These are phyloP conservation scores for Eucalyptus microcorys DNA, from an alignment of 345 rosid species.

Conservation along the genomic window DNA sequence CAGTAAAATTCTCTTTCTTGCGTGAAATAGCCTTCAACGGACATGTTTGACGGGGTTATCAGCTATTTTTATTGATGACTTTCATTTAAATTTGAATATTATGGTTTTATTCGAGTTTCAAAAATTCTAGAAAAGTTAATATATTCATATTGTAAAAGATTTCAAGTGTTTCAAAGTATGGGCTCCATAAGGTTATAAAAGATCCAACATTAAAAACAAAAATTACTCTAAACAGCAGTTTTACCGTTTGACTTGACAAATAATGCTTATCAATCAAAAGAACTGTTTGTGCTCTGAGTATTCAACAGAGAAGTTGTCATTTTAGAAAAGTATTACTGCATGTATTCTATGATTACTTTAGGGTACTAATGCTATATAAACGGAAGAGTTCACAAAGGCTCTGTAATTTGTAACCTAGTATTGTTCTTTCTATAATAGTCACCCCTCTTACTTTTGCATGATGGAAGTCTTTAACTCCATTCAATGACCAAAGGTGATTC, in stretches of 20 bases:
- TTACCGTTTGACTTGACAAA: no score
- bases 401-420: not conserved
- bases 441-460: not conserved
- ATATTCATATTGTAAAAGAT: not conserved
- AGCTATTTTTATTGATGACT: no score
- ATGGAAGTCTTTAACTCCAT: not conserved
- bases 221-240: not conserved
- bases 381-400: not conserved
- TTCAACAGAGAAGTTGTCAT: no score
- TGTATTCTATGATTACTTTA: not conserved
- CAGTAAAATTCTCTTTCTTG: not conserved
- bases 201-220: no score
- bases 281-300: not conserved
- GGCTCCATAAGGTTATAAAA: no score
- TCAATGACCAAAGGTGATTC: no score
- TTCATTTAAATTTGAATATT: not conserved
- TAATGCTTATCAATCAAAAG: not conserved
- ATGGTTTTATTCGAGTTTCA: not conserved
- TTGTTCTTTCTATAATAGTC: not conserved
- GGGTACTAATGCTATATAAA: not conserved
- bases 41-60: no score
- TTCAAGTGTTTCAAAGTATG: not conserved
- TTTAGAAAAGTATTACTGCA: not conserved
- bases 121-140: not conserved
- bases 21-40: not conserved